Percentiles rank a stretch among this genome's conserved stretches.
Evolutionary conservation across 2,329 filamentous ascomycete species (phyloP).

Genomic region (Diaporthe batatas): DNA sequence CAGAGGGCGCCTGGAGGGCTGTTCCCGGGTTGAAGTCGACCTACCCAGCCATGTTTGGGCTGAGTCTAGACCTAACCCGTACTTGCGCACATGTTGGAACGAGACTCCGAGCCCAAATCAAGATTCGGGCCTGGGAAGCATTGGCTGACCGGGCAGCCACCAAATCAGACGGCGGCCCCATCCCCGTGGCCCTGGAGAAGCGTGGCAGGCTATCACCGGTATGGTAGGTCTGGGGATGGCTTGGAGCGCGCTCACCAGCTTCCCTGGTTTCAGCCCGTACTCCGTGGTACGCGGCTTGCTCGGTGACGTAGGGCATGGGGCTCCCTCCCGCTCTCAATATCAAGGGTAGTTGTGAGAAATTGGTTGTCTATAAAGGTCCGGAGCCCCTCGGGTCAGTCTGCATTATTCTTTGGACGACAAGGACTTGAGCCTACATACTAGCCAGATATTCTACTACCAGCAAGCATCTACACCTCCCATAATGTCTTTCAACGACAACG

Average conservation of each 20-base stretch:
- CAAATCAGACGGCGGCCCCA: constrained; percentile 28
- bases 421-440: background rate
- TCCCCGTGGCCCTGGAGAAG: constrained; percentile 29
- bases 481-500: constrained; percentile 64
- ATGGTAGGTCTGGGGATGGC: background rate
- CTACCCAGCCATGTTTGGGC: background rate
- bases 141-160: constrained; percentile 19
- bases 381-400: background rate
- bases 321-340: background rate
- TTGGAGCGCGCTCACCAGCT: constrained; percentile 16
- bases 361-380: constrained; percentile 17
- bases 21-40: constrained; percentile 20
- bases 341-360: background rate
- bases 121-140: constrained; percentile 7
- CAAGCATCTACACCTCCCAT: constrained; percentile 43
- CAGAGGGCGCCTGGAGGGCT: background rate
- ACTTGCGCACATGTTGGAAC: constrained; percentile 12
- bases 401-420: fast-evolving
- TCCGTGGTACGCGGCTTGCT: constrained; percentile 1
- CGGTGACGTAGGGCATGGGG: constrained; percentile 33
- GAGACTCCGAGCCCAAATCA: constrained; percentile 11
- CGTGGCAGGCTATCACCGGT: background rate
- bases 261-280: constrained; percentile 31
- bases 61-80: background rate
- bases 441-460: background rate